These are phyloP conservation scores for Pyricularia sp. DNA, from an alignment of 2,329 filamentous ascomycete species.

Conservation along the genomic window DNA sequence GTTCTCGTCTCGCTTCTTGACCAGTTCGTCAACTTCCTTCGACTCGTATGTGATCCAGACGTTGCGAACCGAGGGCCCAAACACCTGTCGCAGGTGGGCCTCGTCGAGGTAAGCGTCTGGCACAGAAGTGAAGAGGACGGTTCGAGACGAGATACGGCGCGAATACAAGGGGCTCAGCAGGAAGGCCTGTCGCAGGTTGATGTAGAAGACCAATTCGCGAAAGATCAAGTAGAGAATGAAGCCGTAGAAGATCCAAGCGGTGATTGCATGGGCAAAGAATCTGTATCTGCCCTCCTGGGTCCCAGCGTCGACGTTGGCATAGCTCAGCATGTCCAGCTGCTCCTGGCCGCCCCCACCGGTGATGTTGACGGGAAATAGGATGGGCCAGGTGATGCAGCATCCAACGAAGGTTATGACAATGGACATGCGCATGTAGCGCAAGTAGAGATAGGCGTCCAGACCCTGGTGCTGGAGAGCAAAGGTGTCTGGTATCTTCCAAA, in stretches of 20 bases:
- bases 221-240: conserved; percentile 89
- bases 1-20: conserved; percentile 70
- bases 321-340: conserved; percentile 70
- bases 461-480: conserved; percentile 85
- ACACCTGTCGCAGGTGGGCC: conserved; percentile 67
- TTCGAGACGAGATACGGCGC: conserved; percentile 79
- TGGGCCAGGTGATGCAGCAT: conserved; percentile 74
- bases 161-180: conserved; percentile 75
- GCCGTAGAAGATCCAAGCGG: conserved; percentile 74
- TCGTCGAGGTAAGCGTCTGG: conserved; percentile 71
- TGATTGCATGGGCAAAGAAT: conserved; percentile 73
- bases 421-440: conserved; percentile 76
- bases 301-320: conserved; percentile 60
- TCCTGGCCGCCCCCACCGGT: conserved; percentile 59
- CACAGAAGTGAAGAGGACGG: conserved; percentile 82
- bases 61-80: conserved; percentile 71
- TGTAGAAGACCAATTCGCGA: conserved; percentile 85
- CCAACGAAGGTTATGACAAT: conserved; percentile 74
- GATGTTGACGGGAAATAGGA: conserved; percentile 77
- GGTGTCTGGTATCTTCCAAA: conserved; percentile 62
- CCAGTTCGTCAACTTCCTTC: conserved; percentile 67
- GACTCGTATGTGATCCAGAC: conserved; percentile 79
- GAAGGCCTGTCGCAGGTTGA: conserved; percentile 91
- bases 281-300: conserved; percentile 45
- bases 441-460: conserved; percentile 82